Evolutionary conservation across 805 yeast species (phyloP).

Genomic region (Candida railenensis): DNA sequence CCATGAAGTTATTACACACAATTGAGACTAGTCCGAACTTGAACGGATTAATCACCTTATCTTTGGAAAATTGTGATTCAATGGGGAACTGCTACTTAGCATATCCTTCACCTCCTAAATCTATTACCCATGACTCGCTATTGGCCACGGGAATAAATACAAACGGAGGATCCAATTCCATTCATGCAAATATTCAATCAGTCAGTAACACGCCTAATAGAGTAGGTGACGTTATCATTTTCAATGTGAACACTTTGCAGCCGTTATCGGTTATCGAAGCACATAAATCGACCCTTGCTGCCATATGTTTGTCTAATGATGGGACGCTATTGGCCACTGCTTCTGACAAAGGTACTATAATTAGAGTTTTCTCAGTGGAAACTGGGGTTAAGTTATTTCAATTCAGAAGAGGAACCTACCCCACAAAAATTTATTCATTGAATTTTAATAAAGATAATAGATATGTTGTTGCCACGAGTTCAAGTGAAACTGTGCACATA

Average conservation of each 20-base stretch:
- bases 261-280: conserved; percentile 85
- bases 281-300: conserved; percentile 75
- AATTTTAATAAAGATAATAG: conserved; percentile 70
- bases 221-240: conserved; percentile 74
- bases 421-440: conserved; percentile 74
- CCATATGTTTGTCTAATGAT: conserved; percentile 65
- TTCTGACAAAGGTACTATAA: conserved; percentile 85
- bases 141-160: conserved; percentile 40
- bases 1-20: conserved; percentile 42
- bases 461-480: conserved; percentile 77
- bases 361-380: conserved; percentile 72
- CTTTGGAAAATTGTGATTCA: conserved; percentile 30
- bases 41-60: conserved; percentile 61
- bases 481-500: conserved; percentile 91
- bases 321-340: conserved; percentile 87
- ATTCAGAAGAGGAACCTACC: conserved; percentile 84
- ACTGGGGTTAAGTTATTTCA: conserved; percentile 65
- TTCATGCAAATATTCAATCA: conserved; percentile 37
- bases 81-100: conserved; percentile 56
- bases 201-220: conserved; percentile 42
- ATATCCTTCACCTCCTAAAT: conserved; percentile 75
- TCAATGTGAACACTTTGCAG: conserved; percentile 69
- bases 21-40: conserved; percentile 43
- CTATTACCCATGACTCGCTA: conserved; percentile 41
- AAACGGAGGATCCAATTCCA: conserved; percentile 40